phyloP scores from a whole-genome alignment of 179 eudicot genomes.

The Silene vulgaris region DNA sequence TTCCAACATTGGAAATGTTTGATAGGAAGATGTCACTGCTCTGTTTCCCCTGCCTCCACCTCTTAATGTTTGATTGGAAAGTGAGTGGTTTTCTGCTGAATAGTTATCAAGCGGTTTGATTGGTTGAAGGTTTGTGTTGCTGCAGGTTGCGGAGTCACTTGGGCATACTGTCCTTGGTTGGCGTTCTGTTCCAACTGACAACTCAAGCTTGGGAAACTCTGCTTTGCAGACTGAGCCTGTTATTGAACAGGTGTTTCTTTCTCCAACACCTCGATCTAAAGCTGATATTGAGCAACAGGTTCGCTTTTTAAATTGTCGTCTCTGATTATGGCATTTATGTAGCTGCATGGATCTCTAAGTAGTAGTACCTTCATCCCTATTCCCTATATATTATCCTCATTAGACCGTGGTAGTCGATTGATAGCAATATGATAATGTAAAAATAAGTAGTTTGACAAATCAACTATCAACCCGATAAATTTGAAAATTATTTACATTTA shows the following conservation, averaged over 20 bases:
- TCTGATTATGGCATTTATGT: neutral
- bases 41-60: too few relatives aligned
- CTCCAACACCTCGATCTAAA: conserved; percentile 67
- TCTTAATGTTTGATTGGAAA: too few relatives aligned
- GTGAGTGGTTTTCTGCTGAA: neutral
- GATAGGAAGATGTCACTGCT: too few relatives aligned
- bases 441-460: too few relatives aligned
- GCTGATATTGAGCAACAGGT: conserved; percentile 94
- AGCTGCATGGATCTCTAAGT: too few relatives aligned
- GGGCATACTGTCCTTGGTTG: conserved; percentile 96
- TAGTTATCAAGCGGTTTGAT: neutral
- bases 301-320: neutral
- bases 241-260: conserved; percentile 93
- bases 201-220: conserved; percentile 82
- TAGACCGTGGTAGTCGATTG: too few relatives aligned
- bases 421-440: too few relatives aligned
- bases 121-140: neutral
- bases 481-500: too few relatives aligned
- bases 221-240: conserved; percentile 92
- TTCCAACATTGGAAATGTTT: too few relatives aligned
- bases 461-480: too few relatives aligned
- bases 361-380: neutral
- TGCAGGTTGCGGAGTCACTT: conserved; percentile 87
- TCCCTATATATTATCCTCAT: neutral
- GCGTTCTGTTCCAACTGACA: conserved; percentile 87